These are phyloP conservation scores for Fagopyrum homotropicum DNA, from an alignment of 148 eudicot species.

Conservation along the genomic window DNA sequence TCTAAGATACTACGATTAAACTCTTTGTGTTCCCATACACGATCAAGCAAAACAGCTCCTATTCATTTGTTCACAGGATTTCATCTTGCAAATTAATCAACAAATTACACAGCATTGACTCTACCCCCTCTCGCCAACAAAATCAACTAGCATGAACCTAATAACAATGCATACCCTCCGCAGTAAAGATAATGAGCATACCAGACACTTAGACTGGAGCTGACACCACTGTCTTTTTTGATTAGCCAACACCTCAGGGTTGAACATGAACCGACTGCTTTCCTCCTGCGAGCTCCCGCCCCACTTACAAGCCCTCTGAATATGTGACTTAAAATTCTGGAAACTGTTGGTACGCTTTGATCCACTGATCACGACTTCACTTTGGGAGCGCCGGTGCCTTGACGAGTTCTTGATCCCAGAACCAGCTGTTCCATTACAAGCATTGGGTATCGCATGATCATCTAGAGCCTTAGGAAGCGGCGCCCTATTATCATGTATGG, in stretches of 20 bases:
- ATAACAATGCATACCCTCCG: neutral
- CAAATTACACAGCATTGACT: neutral
- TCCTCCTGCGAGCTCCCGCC: constrained; percentile 50
- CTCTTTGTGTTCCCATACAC: neutral
- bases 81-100: neutral
- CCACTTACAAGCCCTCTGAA: constrained; percentile 76
- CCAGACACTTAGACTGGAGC: constrained; percentile 53
- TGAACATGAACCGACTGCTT: constrained; percentile 38
- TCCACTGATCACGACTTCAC: neutral
- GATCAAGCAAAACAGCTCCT: neutral
- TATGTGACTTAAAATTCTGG: constrained; percentile 51
- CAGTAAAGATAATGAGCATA: constrained; percentile 24
- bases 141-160: neutral
- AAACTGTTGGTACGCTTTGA: constrained; percentile 6
- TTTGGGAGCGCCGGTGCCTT: constrained; percentile 4
- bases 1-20: neutral
- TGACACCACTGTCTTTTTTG: constrained; percentile 99
- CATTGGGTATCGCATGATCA: constrained; percentile 5
- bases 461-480: neutral
- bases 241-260: constrained; percentile 82
- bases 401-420: neutral
- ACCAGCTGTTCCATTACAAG: neutral
- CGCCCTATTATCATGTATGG: neutral
- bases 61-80: neutral
- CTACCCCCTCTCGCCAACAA: neutral